phyloP scores from a whole-genome alignment of 768 basidiomycete genomes.

The Lentinus tigrinus region DNA sequence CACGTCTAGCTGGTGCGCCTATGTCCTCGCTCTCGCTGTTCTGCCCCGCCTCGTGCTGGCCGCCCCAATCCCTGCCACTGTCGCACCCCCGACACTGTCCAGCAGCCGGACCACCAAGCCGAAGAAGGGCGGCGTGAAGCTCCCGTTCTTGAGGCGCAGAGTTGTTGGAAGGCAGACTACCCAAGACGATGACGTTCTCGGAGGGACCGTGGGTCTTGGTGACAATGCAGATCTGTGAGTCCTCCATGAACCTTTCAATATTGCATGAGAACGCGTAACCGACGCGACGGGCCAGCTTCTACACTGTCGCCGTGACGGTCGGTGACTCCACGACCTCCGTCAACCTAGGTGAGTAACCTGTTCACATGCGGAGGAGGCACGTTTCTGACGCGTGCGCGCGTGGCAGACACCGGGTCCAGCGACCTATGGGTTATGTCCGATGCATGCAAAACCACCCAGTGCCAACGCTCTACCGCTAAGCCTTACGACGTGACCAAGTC shows the following conservation, averaged over 20 bases:
- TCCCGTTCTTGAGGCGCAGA: constrained; percentile 12
- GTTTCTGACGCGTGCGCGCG: neutral
- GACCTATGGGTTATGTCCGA: constrained; percentile 75
- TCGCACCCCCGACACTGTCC: neutral
- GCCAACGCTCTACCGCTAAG: constrained; percentile 36
- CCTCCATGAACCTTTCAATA: neutral
- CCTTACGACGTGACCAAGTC: constrained; percentile 44
- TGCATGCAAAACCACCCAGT: constrained; percentile 42
- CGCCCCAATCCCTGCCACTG: neutral
- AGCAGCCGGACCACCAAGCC: neutral
- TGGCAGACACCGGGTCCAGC: constrained; percentile 72
- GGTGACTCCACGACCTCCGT: constrained; percentile 54
- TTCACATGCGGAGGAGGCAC: neutral
- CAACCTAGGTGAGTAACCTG: constrained; percentile 53
- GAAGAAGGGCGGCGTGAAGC: constrained; percentile 9
- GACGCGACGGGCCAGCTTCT: constrained; percentile 45
- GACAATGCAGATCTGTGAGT: constrained; percentile 65
- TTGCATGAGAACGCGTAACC: neutral
- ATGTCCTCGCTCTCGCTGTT: constrained; percentile 3
- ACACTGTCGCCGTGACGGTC: constrained; percentile 59
- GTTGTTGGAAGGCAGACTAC: constrained; percentile 6
- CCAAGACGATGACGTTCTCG: constrained; percentile 14
- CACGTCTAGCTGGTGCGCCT: constrained; percentile 20
- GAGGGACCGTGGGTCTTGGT: constrained; percentile 49
- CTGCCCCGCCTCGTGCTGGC: constrained; percentile 5